Percentiles rank a stretch among this genome's conserved stretches.
Conservation (phyloP, 208 protist species). For the Leishmania lainsoni region DNA sequence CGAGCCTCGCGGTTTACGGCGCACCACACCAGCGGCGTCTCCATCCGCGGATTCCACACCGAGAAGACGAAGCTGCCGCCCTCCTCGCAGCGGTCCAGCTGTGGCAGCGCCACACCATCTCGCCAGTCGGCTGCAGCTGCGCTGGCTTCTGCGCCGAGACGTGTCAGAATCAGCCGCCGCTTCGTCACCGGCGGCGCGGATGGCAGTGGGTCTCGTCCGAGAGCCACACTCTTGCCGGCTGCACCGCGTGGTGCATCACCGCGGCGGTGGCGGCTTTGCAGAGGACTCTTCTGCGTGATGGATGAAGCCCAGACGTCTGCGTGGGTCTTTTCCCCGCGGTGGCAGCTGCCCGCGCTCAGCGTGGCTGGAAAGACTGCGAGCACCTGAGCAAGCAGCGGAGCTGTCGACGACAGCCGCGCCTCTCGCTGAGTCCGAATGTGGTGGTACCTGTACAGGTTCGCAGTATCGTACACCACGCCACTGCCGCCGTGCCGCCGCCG, state of each 20-base stretch:
- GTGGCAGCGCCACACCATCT: background rate
- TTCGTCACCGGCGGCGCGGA: background rate
- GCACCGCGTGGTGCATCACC: background rate
- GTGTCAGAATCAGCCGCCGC: background rate
- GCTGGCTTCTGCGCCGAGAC: background rate
- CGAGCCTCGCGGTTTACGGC: conserved; percentile 47
- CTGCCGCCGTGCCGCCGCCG: conserved; percentile 35
- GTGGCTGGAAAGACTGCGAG: conserved; percentile 7
- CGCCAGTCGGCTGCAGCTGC: background rate
- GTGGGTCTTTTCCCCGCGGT: background rate
- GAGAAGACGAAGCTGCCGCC: conserved; percentile 69
- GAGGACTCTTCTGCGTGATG: conserved; percentile 17
- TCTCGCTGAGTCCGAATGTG: conserved; percentile 63
- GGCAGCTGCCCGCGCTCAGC: background rate
- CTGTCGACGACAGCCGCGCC: conserved; percentile 36
- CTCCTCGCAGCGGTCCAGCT: conserved; percentile 54
- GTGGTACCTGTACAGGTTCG: conserved; percentile 70
- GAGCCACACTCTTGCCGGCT: background rate
- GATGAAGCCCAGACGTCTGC: background rate
- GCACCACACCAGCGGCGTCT: conserved; percentile 73
- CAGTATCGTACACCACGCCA: conserved; percentile 49
- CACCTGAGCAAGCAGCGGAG: conserved; percentile 41
- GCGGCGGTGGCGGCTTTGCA: background rate
- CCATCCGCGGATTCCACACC: conserved; percentile 67
- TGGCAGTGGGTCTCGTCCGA: background rate